Evolutionary conservation across 352 stramenopile species (phyloP).

Genomic region (Hyaloperonospora arabidopsidis): DNA sequence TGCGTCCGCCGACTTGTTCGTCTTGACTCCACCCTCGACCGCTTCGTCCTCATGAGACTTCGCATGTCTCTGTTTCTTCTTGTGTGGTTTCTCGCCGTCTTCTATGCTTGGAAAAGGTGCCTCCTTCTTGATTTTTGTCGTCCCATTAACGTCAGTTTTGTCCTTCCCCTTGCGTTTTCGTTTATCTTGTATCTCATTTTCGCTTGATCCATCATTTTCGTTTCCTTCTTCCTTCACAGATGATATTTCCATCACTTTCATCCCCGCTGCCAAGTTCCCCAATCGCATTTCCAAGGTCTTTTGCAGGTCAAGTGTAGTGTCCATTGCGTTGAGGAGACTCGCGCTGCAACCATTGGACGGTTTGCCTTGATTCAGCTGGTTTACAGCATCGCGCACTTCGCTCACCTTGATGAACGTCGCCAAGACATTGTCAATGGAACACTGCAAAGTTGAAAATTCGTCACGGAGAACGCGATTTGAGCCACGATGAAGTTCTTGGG

Average conservation of each 20-base stretch:
- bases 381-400: conserved; percentile 26
- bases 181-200: neutral
- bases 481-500: conserved; percentile 15
- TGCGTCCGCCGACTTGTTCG: neutral
- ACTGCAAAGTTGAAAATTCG: conserved; percentile 6
- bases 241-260: conserved; percentile 7
- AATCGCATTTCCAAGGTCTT: conserved; percentile 8
- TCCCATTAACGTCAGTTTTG: conserved; percentile 5
- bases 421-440: conserved; percentile 2
- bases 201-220: too few species aligned
- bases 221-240: neutral
- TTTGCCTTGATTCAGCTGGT: conserved; percentile 22
- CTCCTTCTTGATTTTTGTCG: neutral
- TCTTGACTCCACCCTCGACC: neutral
- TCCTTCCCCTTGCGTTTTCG: conserved; percentile 4
- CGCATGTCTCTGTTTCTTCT: conserved; percentile 6
- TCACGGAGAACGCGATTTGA: conserved; percentile 18
- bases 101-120: conserved; percentile 3
- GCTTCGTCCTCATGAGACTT: neutral
- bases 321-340: conserved; percentile 13
- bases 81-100: conserved; percentile 2
- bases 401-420: conserved; percentile 14
- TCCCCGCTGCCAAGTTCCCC: conserved; percentile 12
- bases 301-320: conserved; percentile 12
- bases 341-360: conserved; percentile 6